Evolutionary conservation across 768 basidiomycete genomes (phyloP), one percentile per base, ranked within the genome.

Genomic region (Boletellus ananas): DNA sequence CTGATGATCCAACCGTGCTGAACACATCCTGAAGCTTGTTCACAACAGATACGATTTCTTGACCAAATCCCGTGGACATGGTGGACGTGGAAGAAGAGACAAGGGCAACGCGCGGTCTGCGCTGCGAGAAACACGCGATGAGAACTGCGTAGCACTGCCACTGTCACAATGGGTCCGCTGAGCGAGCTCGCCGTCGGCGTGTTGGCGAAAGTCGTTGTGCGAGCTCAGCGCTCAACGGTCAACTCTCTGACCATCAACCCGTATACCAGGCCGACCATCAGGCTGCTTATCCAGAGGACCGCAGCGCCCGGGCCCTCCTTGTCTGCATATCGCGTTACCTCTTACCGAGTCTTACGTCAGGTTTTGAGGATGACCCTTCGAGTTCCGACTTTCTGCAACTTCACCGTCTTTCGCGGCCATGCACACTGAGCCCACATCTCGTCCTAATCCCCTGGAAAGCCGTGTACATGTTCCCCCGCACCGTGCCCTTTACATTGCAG

Each of bases 11-110:
- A 54, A 93, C 85, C 16, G 90, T 83, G 34, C 82, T 79, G 70
- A 93, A 93, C 57, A 91, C 90, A 75, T 93, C 90, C 69, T 93
- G 90, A 39, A 93, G 85, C 64, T 89, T 93, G 79, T 93, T 93
- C 63, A 93, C 74, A 45, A 88, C 80, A 31, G 74, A 66, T 47
- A 93, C 90, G 55, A 93, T 88, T 65, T 93, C 90, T 57, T 80
- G 74, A 47, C 90, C 90, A 58, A 93, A 82, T 47, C 86, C 70
- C 37, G 83, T 76, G 34, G 83, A 74, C 66, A 75, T 74, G 50
- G 39, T 56, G 56, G 60, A 43, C 43, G 45, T 50, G 7, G 47
- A 60, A 45, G 55, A 47, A 47, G 31, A 42, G 60, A 49, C 54
- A 49, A 62, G 49, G 35, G 49, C 5, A 21, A 47, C 44, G 31